Evolutionary conservation across 345 rosid species (phyloP).

Genomic region (Arabidopsis suecica): DNA sequence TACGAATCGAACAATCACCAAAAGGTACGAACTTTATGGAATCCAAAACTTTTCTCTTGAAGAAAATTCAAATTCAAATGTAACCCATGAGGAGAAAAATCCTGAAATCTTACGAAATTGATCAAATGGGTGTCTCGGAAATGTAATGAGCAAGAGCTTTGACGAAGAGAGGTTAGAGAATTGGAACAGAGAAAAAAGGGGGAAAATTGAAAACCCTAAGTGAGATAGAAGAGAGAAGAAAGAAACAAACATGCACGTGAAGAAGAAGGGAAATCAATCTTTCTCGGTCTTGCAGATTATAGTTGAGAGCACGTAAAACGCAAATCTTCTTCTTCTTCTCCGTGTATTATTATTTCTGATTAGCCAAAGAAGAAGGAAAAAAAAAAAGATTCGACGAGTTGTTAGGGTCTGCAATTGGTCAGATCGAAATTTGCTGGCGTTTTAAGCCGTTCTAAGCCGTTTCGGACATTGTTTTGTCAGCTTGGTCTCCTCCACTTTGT

Average conservation of each 20-base stretch:
- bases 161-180: conserved; percentile 6
- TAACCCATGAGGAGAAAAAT: too few species aligned
- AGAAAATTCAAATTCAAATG: too few species aligned
- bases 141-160: conserved; percentile 9
- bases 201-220: conserved; percentile 32
- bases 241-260: conserved; percentile 1
- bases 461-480: neutral
- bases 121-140: conserved; percentile 2
- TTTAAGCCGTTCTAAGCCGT: neutral
- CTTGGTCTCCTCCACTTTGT: neutral
- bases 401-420: neutral
- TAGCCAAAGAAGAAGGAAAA: neutral
- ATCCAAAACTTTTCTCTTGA: neutral
- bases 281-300: conserved; percentile 16
- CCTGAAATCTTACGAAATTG: neutral
- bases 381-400: neutral
- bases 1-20: neutral
- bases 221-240: neutral
- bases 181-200: neutral
- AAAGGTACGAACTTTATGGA: neutral
- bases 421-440: neutral
- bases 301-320: conserved; percentile 21
- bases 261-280: conserved; percentile 2
- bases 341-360: neutral
- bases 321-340: conserved; percentile 16